These are phyloP conservation scores for Extremus antarcticus DNA, from an alignment of 495 filamentous ascomycete genomes.

Conservation along the genomic window DNA sequence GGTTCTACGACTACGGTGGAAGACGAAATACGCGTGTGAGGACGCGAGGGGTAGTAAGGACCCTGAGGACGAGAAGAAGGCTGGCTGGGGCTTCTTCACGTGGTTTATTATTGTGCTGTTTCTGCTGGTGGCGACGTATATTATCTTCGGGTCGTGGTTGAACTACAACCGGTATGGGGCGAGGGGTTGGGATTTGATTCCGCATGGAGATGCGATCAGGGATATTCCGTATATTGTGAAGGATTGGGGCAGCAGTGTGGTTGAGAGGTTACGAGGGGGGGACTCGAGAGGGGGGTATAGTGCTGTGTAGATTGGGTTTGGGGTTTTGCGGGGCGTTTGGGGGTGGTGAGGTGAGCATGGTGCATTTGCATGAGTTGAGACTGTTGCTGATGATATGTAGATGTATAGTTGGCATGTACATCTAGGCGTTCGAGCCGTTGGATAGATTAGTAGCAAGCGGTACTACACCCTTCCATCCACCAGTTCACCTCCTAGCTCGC, in stretches of 20 bases:
- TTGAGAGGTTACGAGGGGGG: constrained; percentile 73
- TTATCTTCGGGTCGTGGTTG: constrained; percentile 97
- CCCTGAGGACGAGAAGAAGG: constrained; percentile 30
- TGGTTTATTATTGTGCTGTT: constrained; percentile 93
- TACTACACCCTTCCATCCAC: too few relatives aligned
- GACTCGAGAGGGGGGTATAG: constrained; percentile 83
- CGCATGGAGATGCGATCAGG: constrained; percentile 83
- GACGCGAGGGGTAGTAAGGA: constrained; percentile 24
- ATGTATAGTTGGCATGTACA: too few relatives aligned
- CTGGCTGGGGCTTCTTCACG: constrained; percentile 87
- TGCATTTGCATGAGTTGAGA: too few relatives aligned
- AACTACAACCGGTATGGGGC: constrained; percentile 97
- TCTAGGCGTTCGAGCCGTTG: too few relatives aligned
- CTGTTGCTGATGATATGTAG: too few relatives aligned
- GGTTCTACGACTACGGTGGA: constrained; percentile 66
- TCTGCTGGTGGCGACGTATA: constrained; percentile 73
- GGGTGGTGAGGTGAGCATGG: too few relatives aligned
- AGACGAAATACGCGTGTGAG: constrained; percentile 76
- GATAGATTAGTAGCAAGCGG: too few relatives aligned
- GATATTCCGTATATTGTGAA: constrained; percentile 86
- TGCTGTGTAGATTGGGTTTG: constrained; percentile 51
- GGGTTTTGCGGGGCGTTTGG: background rate
- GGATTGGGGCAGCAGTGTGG: constrained; percentile 68
- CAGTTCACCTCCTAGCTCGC: too few relatives aligned
- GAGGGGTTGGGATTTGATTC: constrained; percentile 88